Percentiles rank a stretch among this genome's conserved stretches.
These are phyloP conservation scores for Microdochium nivale DNA, from an alignment of 2,329 filamentous ascomycete species.

Conservation along the genomic window DNA sequence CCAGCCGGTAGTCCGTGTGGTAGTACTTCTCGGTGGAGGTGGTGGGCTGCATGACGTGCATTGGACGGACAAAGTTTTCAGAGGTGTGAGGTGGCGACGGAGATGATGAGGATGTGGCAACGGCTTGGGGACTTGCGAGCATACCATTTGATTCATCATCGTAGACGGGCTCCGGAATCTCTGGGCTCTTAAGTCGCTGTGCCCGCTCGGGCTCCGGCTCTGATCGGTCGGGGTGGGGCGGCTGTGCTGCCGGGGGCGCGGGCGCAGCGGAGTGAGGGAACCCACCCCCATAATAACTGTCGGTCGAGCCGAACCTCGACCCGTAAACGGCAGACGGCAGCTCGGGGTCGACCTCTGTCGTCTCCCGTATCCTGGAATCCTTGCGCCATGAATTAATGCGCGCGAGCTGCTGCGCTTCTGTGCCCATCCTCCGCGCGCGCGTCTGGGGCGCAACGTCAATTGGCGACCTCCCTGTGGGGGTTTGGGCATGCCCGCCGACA, in stretches of 20 bases:
- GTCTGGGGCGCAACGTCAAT: not conserved
- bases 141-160: constrained; percentile 13
- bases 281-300: constrained; percentile 9
- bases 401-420: not conserved
- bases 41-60: constrained; percentile 21
- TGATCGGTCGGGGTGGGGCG: constrained; percentile 1
- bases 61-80: constrained; percentile 21
- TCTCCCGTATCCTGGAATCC: constrained; percentile 15
- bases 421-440: not conserved
- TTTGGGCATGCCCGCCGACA: not conserved
- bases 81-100: constrained; percentile 17
- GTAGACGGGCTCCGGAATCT: constrained; percentile 24
- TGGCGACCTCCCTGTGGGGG: not conserved
- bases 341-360: constrained; percentile 16
- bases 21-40: constrained; percentile 21
- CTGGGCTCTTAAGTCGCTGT: constrained; percentile 23
- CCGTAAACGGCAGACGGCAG: constrained; percentile 14
- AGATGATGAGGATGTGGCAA: constrained; percentile 10
- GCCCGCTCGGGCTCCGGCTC: constrained; percentile 12
- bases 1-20: constrained; percentile 22
- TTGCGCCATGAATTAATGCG: constrained; percentile 7
- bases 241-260: not conserved
- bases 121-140: constrained; percentile 13
- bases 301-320: not conserved
- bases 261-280: not conserved